Evolutionary conservation across 1,139 yeast species (phyloP).

Genomic region (Suhomyces bribrorum): DNA sequence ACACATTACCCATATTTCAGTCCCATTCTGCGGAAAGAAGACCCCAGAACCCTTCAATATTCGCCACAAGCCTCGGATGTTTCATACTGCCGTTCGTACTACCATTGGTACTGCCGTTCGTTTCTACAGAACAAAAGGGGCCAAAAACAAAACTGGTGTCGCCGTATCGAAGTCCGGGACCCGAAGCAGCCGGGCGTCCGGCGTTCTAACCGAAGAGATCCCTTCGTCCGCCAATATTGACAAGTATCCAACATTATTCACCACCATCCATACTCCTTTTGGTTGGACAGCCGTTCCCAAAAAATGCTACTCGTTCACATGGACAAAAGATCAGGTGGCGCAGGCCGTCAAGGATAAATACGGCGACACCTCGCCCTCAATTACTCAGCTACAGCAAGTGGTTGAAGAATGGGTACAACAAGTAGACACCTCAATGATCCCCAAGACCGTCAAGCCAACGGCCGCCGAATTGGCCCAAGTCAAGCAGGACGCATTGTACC

Average conservation of each 20-base stretch:
- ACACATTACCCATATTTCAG: too few relatives aligned
- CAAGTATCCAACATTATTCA: slow-evolving; percentile 18
- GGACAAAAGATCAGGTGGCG: slow-evolving; percentile 27
- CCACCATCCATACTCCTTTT: slow-evolving; percentile 26
- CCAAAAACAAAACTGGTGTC: slow-evolving; percentile 4
- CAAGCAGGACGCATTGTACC: slow-evolving; percentile 24
- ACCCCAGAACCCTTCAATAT: too few relatives aligned
- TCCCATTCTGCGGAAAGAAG: too few relatives aligned
- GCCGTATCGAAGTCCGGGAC: not conserved
- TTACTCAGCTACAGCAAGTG: slow-evolving; percentile 5
- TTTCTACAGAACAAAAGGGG: slow-evolving; percentile 3
- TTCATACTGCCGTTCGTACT: too few relatives aligned
- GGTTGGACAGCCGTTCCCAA: slow-evolving; percentile 40
- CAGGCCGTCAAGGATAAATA: slow-evolving; percentile 7
- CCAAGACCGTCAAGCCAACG: slow-evolving; percentile 22
- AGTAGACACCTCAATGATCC: slow-evolving; percentile 19
- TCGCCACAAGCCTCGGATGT: too few relatives aligned
- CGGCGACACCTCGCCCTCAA: slow-evolving; percentile 1
- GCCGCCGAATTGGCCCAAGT: slow-evolving; percentile 19
- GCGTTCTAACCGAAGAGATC: slow-evolving; percentile 3
- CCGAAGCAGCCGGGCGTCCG: not conserved
- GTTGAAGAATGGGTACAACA: slow-evolving; percentile 25
- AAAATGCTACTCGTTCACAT: slow-evolving; percentile 26
- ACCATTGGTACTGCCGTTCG: too few relatives aligned
- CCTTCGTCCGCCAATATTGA: slow-evolving; percentile 16